A percentile compares a stretch with the other conserved stretches of the same genome.
phyloP scores from a whole-genome alignment of 2,329 filamentous ascomycete genomes.

The Orbilia javanica region DNA sequence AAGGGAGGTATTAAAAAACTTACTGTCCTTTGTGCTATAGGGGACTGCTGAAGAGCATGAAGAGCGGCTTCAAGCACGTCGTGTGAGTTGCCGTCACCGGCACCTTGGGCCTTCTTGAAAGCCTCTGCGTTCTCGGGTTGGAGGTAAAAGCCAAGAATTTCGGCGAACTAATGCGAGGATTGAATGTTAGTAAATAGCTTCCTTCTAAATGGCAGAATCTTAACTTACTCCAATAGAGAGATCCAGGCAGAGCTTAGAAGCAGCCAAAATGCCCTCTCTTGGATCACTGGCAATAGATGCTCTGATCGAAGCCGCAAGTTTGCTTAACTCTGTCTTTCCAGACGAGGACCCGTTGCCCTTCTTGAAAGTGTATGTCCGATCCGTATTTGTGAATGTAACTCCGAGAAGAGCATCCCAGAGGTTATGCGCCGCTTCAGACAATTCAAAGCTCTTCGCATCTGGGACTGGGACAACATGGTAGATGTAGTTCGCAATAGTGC shows the following conservation, averaged over 20 bases:
- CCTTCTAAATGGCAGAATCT: too few relatives aligned
- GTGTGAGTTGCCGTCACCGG: conserved; percentile 71
- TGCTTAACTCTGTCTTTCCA: conserved; percentile 30
- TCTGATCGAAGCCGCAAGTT: conserved; percentile 34
- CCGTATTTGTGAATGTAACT: conserved; percentile 15
- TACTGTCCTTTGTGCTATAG: conserved; percentile 42
- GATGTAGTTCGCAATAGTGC: conserved; percentile 48
- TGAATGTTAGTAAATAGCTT: not conserved
- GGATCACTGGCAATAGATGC: conserved; percentile 30
- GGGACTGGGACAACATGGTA: conserved; percentile 46
- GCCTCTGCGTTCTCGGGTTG: conserved; percentile 71
- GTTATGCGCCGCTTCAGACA: conserved; percentile 47
- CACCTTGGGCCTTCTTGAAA: conserved; percentile 72
- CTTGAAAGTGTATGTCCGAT: conserved; percentile 37
- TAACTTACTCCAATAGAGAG: conserved; percentile 43
- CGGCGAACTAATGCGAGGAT: conserved; percentile 68
- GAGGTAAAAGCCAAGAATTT: conserved; percentile 80
- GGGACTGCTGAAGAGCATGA: conserved; percentile 21
- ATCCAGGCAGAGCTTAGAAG: conserved; percentile 52
- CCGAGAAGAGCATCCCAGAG: conserved; percentile 51
- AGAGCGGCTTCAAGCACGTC: conserved; percentile 65
- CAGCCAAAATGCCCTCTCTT: conserved; percentile 36
- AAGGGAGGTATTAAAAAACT: not conserved
- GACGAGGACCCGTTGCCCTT: conserved; percentile 10
- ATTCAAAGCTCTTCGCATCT: conserved; percentile 46